These are phyloP conservation scores for Rhinocladiella similis DNA, from an alignment of 2,329 filamentous ascomycete species.

Conservation along the genomic window DNA sequence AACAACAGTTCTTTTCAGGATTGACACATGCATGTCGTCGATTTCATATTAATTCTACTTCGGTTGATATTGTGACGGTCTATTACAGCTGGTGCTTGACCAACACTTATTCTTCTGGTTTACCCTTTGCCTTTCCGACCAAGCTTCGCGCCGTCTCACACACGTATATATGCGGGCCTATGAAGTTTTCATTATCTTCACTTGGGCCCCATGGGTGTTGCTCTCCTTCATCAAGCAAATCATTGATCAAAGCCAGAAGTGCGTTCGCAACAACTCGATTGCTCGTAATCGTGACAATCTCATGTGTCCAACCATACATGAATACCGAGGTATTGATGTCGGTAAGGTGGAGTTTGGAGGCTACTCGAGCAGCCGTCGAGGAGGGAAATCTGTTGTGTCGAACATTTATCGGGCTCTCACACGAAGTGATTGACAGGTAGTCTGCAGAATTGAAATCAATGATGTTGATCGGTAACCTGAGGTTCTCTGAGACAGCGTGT, in stretches of 20 bases:
- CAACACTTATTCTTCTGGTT: slow-evolving; percentile 23
- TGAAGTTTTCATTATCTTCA: slow-evolving; percentile 48
- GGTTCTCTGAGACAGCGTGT: slow-evolving; percentile 53
- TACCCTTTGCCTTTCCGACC: slow-evolving; percentile 64
- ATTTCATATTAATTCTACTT: too few species aligned
- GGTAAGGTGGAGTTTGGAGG: slow-evolving; percentile 46
- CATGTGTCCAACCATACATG: slow-evolving; percentile 66
- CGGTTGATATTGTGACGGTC: too few species aligned
- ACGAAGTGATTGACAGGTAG: too few species aligned
- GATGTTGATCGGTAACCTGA: slow-evolving; percentile 62
- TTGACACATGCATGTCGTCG: too few species aligned
- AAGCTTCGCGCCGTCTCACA: slow-evolving; percentile 65
- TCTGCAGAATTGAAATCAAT: slow-evolving; percentile 49
- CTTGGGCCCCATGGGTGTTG: slow-evolving; percentile 40
- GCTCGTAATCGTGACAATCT: slow-evolving; percentile 67
- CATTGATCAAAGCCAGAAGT: slow-evolving; percentile 49
- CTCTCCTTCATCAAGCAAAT: slow-evolving; percentile 22
- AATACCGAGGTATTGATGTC: slow-evolving; percentile 70
- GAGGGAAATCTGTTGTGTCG: slow-evolving; percentile 4
- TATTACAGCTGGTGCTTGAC: neutral
- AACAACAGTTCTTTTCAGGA: too few species aligned
- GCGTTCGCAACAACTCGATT: slow-evolving; percentile 68
- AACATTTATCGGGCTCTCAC: neutral
- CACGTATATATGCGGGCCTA: slow-evolving; percentile 64
- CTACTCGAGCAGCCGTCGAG: slow-evolving; percentile 5